A percentile compares a stretch with the other conserved stretches of the same genome.
Conservation (phyloP, 1,139 yeast genomes). For the Entelexis paramagnoliae region DNA sequence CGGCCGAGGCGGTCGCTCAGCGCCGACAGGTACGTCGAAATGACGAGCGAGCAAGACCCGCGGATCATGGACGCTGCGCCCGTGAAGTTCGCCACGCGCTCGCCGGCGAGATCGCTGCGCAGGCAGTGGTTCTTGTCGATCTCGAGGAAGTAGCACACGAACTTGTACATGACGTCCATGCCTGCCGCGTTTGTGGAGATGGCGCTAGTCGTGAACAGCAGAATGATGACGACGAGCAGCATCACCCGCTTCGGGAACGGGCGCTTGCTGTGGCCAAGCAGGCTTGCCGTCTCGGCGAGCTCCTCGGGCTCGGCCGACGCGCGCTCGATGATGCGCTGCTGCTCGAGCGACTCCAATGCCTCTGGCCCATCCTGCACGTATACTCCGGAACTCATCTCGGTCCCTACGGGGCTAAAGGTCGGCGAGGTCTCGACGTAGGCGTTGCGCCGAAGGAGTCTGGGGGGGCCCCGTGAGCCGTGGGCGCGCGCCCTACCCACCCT, state of each 20-base stretch:
- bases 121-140: conserved; percentile 20
- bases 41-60: conserved; percentile 17
- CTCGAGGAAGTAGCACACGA: conserved; percentile 19
- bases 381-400: conserved; percentile 13
- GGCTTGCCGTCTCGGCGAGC: conserved; percentile 7
- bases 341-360: conserved; percentile 14
- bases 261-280: conserved; percentile 22
- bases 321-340: conserved; percentile 19
- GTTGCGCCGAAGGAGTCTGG: background rate
- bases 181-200: conserved; percentile 22
- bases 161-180: conserved; percentile 21
- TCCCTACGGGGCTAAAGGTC: too few species aligned
- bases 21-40: conserved; percentile 19
- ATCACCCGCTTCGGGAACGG: conserved; percentile 20
- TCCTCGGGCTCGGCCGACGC: conserved; percentile 21
- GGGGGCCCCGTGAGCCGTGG: background rate
- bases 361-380: conserved; percentile 16
- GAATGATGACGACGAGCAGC: conserved; percentile 15
- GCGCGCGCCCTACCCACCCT: background rate
- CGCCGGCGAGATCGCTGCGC: conserved; percentile 17
- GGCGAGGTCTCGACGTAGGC: too few species aligned
- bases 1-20: conserved; percentile 24
- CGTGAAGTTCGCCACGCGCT: conserved; percentile 19
- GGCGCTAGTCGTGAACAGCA: conserved; percentile 15
- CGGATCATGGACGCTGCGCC: conserved; percentile 15